phyloP scores from a whole-genome alignment of 1,284 basidiomycete species.

The Ustilago sp. region DNA sequence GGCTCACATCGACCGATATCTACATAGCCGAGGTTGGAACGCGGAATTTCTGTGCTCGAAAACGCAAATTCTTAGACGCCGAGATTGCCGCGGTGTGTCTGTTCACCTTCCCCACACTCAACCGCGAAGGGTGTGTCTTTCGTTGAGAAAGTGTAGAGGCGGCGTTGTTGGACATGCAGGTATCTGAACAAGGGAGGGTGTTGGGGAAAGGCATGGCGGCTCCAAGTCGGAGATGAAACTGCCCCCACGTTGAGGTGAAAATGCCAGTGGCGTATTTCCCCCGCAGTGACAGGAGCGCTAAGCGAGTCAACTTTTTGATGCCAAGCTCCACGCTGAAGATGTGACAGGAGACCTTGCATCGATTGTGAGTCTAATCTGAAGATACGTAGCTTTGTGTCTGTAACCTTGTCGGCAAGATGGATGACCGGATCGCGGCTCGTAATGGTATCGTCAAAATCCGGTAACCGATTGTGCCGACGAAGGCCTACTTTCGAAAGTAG shows the following conservation, averaged over 20 bases:
- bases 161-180: neutral
- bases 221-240: neutral
- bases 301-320: neutral
- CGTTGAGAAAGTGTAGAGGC: neutral
- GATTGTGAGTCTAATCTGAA: neutral
- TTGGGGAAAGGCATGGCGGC: neutral
- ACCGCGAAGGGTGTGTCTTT: neutral
- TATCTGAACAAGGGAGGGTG: neutral
- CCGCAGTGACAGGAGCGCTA: constrained; percentile 1
- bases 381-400: neutral
- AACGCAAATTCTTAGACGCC: neutral
- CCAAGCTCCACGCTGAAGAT: neutral
- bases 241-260: neutral
- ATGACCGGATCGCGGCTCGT: neutral
- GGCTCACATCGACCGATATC: neutral
- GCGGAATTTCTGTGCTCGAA: neutral
- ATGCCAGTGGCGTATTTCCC: neutral
- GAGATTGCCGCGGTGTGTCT: neutral
- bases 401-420: neutral
- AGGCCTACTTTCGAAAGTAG: neutral
- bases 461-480: neutral
- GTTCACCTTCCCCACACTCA: neutral
- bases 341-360: neutral
- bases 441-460: neutral
- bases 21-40: neutral